Base-by-base conservation (phyloP, 1,284 basidiomycete species). In the Ustilago crameri region DNA sequence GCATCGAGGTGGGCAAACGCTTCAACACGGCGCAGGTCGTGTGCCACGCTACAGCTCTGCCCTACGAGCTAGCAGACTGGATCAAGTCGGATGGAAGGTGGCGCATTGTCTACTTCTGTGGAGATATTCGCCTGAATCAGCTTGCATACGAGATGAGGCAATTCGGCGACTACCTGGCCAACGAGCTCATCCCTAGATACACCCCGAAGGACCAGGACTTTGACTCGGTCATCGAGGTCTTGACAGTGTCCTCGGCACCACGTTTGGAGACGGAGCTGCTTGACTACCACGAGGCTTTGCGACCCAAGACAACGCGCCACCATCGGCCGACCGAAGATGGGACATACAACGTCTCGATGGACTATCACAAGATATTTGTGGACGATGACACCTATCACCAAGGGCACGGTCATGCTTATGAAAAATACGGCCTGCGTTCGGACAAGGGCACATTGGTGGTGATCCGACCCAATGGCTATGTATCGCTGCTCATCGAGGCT, bases 341-440 rank as follows among this genome's bases (percentile, higher is more conserved):
- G n/a, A 58, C 35, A 23, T 65, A 58, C 48, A 65, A 65, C 37
- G 20, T 54, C 43, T 65, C 62, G 14, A 27, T 30, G 2, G 62
- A 65, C 50, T 65, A 65, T 30, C 62, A 65, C 51, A 66, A 68
- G 65, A 57, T 68, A 44, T 66, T 55, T 55, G 58, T 60, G 20
- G 61, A 64, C 22, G 56, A 65, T 32, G 53, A 56, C 17, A 53
- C 67, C 14, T 65, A 71, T 26, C 57, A 71, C 35, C 38, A 65
- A n/a, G 62, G 57, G 9, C 54, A 66, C 20, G 67, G 62, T 7
- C 52, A 50, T 2, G 67, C 67, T 1, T 71, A 66, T 22, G 27
- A 51, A 5, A 60, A 57, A 45, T 71, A 61, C 37, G 67, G 67
- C 1, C 3, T 71, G 17, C 30, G 32, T 8, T 38, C 34, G n/a